Percentiles rank a stretch among this genome's conserved stretches.
These are phyloP conservation scores for Colletotrichum plurivorum DNA, from an alignment of 2,329 filamentous ascomycete species.

Conservation along the genomic window DNA sequence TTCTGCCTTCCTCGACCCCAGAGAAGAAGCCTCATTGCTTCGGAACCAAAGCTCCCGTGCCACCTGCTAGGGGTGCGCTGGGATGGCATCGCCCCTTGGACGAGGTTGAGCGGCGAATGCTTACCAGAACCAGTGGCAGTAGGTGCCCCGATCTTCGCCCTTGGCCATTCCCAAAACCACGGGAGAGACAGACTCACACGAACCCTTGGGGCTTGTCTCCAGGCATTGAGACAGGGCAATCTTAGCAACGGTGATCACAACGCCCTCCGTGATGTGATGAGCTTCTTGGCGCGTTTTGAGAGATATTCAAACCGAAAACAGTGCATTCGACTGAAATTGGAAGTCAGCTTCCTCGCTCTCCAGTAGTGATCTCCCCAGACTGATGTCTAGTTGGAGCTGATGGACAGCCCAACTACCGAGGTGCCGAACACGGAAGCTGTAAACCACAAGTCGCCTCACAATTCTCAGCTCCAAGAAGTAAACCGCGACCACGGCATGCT, in stretches of 20 bases:
- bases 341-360: neutral
- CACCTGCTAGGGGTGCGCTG: too few relatives aligned
- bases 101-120: neutral
- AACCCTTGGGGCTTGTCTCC: neutral
- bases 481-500: neutral
- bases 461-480: neutral
- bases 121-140: neutral
- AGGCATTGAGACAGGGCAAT: neutral
- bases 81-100: neutral
- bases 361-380: neutral
- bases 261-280: neutral
- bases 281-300: neutral
- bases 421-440: neutral
- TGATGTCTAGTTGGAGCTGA: neutral
- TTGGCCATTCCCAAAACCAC: neutral
- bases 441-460: neutral
- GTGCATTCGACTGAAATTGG: neutral
- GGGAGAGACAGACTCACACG: slow-evolving; percentile 8
- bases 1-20: neutral
- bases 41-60: too few relatives aligned
- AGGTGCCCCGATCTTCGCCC: neutral
- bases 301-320: neutral
- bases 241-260: slow-evolving; percentile 12
- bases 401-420: too few relatives aligned
- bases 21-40: neutral